Evolutionary conservation across 805 yeast species (phyloP), one percentile per base, ranked within the genome.

Genomic region (Yamadazyma insecticola): DNA sequence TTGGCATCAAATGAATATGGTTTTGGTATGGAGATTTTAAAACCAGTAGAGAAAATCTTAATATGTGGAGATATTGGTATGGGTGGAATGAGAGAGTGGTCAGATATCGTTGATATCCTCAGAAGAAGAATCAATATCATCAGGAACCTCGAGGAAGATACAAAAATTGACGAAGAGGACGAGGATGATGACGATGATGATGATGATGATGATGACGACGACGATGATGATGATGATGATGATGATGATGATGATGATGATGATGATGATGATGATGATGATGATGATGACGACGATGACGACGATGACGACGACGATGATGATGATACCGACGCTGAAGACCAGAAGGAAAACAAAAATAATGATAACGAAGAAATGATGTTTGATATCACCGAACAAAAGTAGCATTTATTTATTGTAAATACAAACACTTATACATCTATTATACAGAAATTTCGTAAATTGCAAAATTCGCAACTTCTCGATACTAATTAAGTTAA

Each of bases 41-140:
- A 63, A 36, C 72, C 72, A 11, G 70, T 66, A 7, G 72, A 66
- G 32, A 66, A 66, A 41, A 69, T 66, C 1, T 53, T 66, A 38
- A 63, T 66, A 6, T 66, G 72, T 48, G 72, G 72, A 5, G 72
- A 66, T 40, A 66, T 66, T 28, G 72, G 72, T 1, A 65, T 66
- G 71, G 72, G 72, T 4, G 72, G 72, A 6, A 66, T 66, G 72
- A 47, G 71, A 30, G 72, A 66, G 47, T 66, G 72, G 72, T 51
- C 44, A 37, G 72, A 66, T 20, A 48, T 65, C 16, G 72, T 66
- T 15, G 71, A 66, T 36, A 63, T 60, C 12, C 44, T 66, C 30
- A 50, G 69, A 31, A 52, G 63, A 25, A 52, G 56, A 31, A 57
- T 64, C 27, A 46, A 39, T 26, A 34, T 43, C 4, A 40, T 63